Evolutionary conservation across 495 filamentous ascomycete species (phyloP).

Genomic region (Hypomontagnella submonticulosa): DNA sequence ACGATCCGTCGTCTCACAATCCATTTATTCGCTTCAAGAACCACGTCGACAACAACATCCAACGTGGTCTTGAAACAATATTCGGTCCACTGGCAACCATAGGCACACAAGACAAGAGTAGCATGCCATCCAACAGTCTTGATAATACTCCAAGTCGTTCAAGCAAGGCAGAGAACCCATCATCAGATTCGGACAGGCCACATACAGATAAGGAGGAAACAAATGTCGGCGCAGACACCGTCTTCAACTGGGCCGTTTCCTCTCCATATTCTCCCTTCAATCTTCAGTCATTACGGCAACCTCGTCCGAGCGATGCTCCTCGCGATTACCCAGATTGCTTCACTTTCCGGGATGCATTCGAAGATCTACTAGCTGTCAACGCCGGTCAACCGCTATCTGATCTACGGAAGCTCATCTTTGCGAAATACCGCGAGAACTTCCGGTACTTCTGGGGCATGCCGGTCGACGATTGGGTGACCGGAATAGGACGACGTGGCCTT

Average conservation of each 20-base stretch:
- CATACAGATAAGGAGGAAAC: background rate
- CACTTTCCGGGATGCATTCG: slow-evolving; percentile 56
- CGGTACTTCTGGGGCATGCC: slow-evolving; percentile 25
- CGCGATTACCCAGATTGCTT: slow-evolving; percentile 34
- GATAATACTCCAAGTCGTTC: background rate
- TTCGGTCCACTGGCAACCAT: slow-evolving; percentile 24
- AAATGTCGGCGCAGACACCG: slow-evolving; percentile 10
- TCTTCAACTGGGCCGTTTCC: slow-evolving; percentile 37
- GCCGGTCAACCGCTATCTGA: slow-evolving; percentile 41
- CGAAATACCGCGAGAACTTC: slow-evolving; percentile 25
- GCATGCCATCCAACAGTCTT: background rate
- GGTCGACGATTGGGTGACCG: slow-evolving; percentile 31
- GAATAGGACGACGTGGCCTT: slow-evolving; percentile 26
- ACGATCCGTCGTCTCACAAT: slow-evolving; percentile 43
- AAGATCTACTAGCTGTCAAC: slow-evolving; percentile 51
- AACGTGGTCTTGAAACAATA: slow-evolving; percentile 50
- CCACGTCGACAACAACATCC: slow-evolving; percentile 53
- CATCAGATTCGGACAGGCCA: slow-evolving; percentile 4
- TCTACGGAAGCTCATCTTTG: slow-evolving; percentile 5
- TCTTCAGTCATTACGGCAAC: slow-evolving; percentile 45
- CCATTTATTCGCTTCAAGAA: slow-evolving; percentile 59
- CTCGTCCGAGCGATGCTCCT: slow-evolving; percentile 44
- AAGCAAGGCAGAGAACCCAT: background rate
- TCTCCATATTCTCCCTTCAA: slow-evolving; percentile 53
- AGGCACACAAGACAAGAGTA: slow-evolving; percentile 1